Evolutionary conservation across 805 yeast species (phyloP), one percentile per base, ranked within the genome.

Genomic region (Priceomyces fermenticarens): DNA sequence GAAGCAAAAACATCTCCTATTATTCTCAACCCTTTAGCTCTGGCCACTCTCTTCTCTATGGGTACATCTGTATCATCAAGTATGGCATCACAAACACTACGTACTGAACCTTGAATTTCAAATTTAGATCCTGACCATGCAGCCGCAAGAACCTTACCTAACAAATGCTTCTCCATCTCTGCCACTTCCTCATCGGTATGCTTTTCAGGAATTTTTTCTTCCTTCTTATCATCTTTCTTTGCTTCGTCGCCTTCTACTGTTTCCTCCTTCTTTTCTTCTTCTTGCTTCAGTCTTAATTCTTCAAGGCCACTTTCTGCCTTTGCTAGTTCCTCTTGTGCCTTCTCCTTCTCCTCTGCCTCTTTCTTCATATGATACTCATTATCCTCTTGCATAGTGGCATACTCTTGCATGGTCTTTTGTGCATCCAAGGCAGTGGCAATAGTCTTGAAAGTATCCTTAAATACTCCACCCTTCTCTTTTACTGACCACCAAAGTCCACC

Each of bases 111-210:
- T 57, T 81, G 85, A 39, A 86, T 85, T 58, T 86, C 95, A 55
- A 80, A 85, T 54, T 77, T 83, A 10, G 90, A 81, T 0, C 91
- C 88, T 10, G 80, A 80, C 95, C 95, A 86, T 7, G 93, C 93
- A 2, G 90, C 91, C 7, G 86, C 83, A 28, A 86, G 64, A 13
- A 85, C 86, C 58, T 85, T 86, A 14, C 91, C 93, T 72, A 85
- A 81, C 48, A 86, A 63, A 26, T 81, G 70, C 57, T 84, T 81
- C 54, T 85, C 91, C 70, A 81, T 75, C 45, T 82, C 84, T 2
- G 87, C 88, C 16, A 81, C 46, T 40, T 81, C 84, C 48, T 81
- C 86, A 2, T 71, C 70, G 0, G 84, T 59, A 46, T 70, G 74
- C 43, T 65, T 65, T 25, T 61, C 66, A 0, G 75, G 75, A 6